Percentiles rank a stretch among this genome's conserved stretches.
phyloP scores from a whole-genome alignment of 805 yeast species.

The Ogataea siamensis region DNA sequence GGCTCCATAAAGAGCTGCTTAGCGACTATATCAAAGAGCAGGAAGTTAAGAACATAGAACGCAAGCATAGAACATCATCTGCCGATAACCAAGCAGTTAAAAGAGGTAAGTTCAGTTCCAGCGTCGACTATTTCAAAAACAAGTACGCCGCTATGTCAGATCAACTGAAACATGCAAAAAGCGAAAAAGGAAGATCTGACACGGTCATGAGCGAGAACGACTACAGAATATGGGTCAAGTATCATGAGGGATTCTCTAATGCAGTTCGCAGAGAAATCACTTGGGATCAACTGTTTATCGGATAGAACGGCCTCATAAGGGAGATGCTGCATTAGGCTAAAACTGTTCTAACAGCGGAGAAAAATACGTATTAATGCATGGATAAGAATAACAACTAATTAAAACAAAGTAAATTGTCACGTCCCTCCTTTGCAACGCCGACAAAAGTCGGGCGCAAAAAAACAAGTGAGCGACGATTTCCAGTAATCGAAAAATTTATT shows the following conservation, averaged over 20 bases:
- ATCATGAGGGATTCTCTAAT: slow-evolving; percentile 86
- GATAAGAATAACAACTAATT: not conserved
- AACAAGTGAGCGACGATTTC: not conserved
- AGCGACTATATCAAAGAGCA: slow-evolving; percentile 12
- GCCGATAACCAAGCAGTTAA: slow-evolving; percentile 16
- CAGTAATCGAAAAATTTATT: not conserved
- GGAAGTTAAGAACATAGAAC: slow-evolving; percentile 8
- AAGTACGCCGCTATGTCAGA: slow-evolving; percentile 35
- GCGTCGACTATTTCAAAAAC: slow-evolving; percentile 41
- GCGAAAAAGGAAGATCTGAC: slow-evolving; percentile 12
- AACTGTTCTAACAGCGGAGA: not conserved
- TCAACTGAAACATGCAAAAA: slow-evolving; percentile 16
- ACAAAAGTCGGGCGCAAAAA: too few species aligned
- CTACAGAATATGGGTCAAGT: slow-evolving; percentile 76
- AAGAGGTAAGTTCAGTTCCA: slow-evolving; percentile 18
- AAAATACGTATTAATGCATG: not conserved
- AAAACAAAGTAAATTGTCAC: not conserved
- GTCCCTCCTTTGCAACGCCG: not conserved
- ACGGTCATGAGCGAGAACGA: slow-evolving; percentile 26
- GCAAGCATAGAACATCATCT: slow-evolving; percentile 5
- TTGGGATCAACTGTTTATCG: slow-evolving; percentile 63
- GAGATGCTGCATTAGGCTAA: not conserved
- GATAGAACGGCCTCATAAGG: not conserved
- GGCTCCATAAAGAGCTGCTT: slow-evolving; percentile 18
- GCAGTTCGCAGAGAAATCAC: slow-evolving; percentile 83